These are phyloP conservation scores for Malbranchea zuffiana DNA, from an alignment of 2,329 filamentous ascomycete genomes.

Conservation along the genomic window DNA sequence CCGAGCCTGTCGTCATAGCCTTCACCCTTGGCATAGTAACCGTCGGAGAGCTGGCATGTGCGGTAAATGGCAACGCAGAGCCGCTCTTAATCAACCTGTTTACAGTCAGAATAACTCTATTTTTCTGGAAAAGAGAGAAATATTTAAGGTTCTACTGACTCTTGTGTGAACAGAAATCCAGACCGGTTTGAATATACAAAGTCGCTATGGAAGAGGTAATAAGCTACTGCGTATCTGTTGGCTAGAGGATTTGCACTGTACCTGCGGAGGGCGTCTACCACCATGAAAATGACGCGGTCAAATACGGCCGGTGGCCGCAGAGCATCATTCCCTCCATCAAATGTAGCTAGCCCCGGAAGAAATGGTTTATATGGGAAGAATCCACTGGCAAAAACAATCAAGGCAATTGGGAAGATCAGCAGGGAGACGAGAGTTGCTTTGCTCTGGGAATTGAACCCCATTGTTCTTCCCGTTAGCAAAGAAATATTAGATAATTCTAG, in stretches of 20 bases:
- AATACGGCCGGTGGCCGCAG: slow-evolving; percentile 58
- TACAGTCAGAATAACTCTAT: slow-evolving; percentile 10
- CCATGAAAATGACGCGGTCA: slow-evolving; percentile 90
- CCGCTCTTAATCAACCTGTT: slow-evolving; percentile 70
- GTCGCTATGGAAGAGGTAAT: slow-evolving; percentile 48
- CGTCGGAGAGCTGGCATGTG: slow-evolving; percentile 89
- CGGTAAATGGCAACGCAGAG: slow-evolving; percentile 81
- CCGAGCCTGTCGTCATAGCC: slow-evolving; percentile 91
- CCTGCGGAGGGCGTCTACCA: slow-evolving; percentile 89
- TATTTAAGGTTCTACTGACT: slow-evolving; percentile 39
- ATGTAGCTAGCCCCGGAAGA: slow-evolving; percentile 68
- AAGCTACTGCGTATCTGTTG: slow-evolving; percentile 1
- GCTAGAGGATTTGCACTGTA: slow-evolving; percentile 30
- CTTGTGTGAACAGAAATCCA: slow-evolving; percentile 79
- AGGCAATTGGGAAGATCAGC: slow-evolving; percentile 61
- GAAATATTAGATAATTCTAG: too few relatives aligned
- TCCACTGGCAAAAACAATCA: slow-evolving; percentile 69
- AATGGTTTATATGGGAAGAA: slow-evolving; percentile 99
- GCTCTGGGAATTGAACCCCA: slow-evolving; percentile 1
- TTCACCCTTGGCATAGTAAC: slow-evolving; percentile 98
- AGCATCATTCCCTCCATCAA: slow-evolving; percentile 43
- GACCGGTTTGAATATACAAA: slow-evolving; percentile 78
- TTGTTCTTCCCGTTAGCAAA: neutral
- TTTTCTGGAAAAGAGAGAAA: slow-evolving; percentile 7
- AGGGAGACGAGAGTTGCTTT: slow-evolving; percentile 48